Base-by-base conservation (phyloP, 306 rosid species). In the Cyamopsis tetragonoloba region DNA sequence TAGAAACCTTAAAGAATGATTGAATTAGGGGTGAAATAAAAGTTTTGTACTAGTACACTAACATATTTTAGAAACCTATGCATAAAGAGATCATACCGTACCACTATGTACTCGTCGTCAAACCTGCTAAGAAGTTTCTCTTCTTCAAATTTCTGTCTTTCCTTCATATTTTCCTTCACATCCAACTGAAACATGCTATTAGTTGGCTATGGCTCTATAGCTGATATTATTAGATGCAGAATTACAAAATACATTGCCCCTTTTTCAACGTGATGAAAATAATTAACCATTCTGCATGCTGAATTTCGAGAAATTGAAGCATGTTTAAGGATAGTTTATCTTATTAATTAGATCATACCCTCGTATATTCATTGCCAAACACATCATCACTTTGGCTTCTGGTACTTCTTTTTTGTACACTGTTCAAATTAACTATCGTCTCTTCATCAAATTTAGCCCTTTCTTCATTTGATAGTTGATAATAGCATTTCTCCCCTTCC, bases 351-450 rank as follows among this genome's bases (percentile, higher is more conserved):
- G 38, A 62, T 18, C 79, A 76, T 76, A 92, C 96, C 96, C 60
- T 83, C 70, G 77, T 80, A 76, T 86, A 83, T 62, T 87, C 88
- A 32, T 84, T 84, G 79, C 85, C 73, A 73, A 89, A 79, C 59
- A 81, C 84, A 76, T 77, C 87, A 57, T 72, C 62, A 71, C 85
- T 83, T 48, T 72, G 83, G 76, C 78, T 81, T 59, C 78, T 62
- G 23, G 85, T 71, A 65, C 81, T 83, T 76, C 70, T 83, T 77
- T 57, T 87, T 80, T 77, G 74, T 39, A 77, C 64, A 63, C 61
- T 83, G 77, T 88, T 84, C 66, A 89, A 87, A 76, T 89, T 93
- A 62, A 93, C 85, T 41, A 93, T 44, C 27, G 81, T 77, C 62
- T 77, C 81, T 35, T 70, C 46, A 55, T 77, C 81, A 63, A 77